Base-by-base conservation (phyloP, 225 moss, liverwort and hornwort genomes). In the Antitrichia curtipendula region DNA sequence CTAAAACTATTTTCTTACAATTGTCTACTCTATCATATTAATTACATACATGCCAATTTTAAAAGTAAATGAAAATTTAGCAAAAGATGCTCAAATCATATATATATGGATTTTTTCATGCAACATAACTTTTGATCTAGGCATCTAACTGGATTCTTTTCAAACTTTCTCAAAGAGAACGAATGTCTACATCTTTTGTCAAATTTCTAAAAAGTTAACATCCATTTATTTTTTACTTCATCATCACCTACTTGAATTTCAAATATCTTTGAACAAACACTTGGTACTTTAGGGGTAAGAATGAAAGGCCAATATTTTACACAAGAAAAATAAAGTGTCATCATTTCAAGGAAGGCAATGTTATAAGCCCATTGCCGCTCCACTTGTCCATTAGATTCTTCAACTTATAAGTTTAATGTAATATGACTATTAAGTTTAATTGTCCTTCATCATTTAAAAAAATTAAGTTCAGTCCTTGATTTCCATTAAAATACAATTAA, bases 381-480 rank as follows among this genome's bases (percentile, higher is more conserved):
- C 16, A 43, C 45, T 71, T 71, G 16, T 16, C 15, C 3, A 71
- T 43, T 28, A 45, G 16, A 28, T 17, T 43, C 71, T 71, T 71
- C 5, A 43, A 9, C 4, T 27, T 27, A 71, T 3, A 71, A 70
- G 2, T 27, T 71, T 27, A 43, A 70, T 8, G 2, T 45, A 27
- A 16, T 27, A 45, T 45, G 6, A 28, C 9, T 71, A 14, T 1
- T 16, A 43, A 8, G 14, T 28, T 27, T 3, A 45, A 45, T 28
- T 0, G 0, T 71, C 28, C 0, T 16, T 43, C 16, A 16, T 28
- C 5, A 3, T 27, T 27, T 27, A 4, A 4, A 43, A 38, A 9
- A 71, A 43, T 40, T 2, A 28, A 43, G 0, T 16, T 28, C 0
- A 43, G 0, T 16, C 6, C 0, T 1, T 43, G 0, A 28, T 16